Base-by-base conservation (phyloP, 164 flowering plant genomes). In the Kalanchoe fedtschenkoi region DNA sequence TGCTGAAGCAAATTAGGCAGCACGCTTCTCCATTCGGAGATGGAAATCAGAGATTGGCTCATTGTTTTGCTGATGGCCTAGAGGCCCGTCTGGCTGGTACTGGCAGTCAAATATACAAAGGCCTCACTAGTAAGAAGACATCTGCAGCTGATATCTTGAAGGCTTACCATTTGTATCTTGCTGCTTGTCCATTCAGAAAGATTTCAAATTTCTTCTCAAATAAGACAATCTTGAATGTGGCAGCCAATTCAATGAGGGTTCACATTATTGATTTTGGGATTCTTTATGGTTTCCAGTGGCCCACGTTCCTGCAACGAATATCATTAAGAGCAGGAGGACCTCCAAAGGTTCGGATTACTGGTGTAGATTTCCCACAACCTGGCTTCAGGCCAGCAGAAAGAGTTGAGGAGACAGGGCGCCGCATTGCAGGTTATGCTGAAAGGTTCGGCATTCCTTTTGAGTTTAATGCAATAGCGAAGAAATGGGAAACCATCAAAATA, bases 201-300 rank as follows among this genome's bases (percentile, higher is more conserved):
- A 16, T 89, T 15, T 78, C 93, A 5, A 75, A 79, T 73, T 83
- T 82, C 58, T 68, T 77, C 11, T 65, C 88, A 5, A 89, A 81
- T 73, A 78, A 58, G 62, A 80, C 88, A 1, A 84, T 85, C 33
- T 57, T 38, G 41, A 67, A 56, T 19, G 46, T 53, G 13, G 66
- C 84, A 9, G 69, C 43, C 29, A 79, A 71, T 26, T 70, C 85
- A 24, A 67, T 66, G 28, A 78, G 76, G 58, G 65, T 91, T 26
- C 98, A 91, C 62, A 74, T 91, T 33, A 75, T 91, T 19, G 96
- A 89, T 73, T 89, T 87, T 73, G 96, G 98, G 22, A 86, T 91
- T 43, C 78, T 78, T 7, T 88, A 80, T 70, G 98, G 98, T 41
- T 91, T 91, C 66, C 98, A 91, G 29, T 89, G 96, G 96, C 96